Conservation (phyloP, 345 rosid genomes). For the Raphanus raphanistrum region DNA sequence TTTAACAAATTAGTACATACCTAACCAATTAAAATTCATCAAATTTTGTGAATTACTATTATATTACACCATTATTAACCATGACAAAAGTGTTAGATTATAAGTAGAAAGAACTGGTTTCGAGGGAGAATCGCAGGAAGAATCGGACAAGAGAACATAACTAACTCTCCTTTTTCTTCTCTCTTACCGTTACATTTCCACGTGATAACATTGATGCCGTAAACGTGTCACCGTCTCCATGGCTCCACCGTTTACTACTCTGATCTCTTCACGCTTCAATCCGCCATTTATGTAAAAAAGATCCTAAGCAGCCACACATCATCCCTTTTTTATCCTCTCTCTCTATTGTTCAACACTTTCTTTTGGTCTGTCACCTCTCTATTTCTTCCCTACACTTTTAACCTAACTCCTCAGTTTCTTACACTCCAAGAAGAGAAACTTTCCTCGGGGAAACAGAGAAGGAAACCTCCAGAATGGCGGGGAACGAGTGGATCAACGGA, state of each 20-base stretch:
- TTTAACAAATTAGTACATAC: too few relatives aligned
- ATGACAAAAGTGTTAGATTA: too few relatives aligned
- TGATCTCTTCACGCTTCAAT: conserved; percentile 21
- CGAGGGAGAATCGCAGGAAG: conserved; percentile 47
- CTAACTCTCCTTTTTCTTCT: conserved; percentile 7
- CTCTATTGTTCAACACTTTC: background rate
- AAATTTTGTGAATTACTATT: too few relatives aligned
- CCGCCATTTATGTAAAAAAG: conserved; percentile 26
- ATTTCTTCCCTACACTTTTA: background rate
- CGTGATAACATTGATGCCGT: background rate
- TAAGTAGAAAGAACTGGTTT: too few relatives aligned
- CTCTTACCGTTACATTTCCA: conserved; percentile 17
- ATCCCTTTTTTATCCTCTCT: background rate
- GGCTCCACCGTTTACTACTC: conserved; percentile 16
- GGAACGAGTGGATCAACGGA: conserved; percentile 97
- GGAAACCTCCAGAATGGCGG: conserved; percentile 50
- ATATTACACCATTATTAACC: too few relatives aligned
- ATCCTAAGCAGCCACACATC: background rate
- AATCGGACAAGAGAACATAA: conserved; percentile 58
- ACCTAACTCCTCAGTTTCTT: conserved; percentile 7
- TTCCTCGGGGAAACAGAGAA: background rate
- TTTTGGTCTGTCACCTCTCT: background rate
- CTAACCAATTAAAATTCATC: too few relatives aligned
- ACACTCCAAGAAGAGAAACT: background rate
- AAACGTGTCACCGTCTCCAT: conserved; percentile 18